Conservation (phyloP, 129 eudicot genomes). For the Apium graveolens region DNA sequence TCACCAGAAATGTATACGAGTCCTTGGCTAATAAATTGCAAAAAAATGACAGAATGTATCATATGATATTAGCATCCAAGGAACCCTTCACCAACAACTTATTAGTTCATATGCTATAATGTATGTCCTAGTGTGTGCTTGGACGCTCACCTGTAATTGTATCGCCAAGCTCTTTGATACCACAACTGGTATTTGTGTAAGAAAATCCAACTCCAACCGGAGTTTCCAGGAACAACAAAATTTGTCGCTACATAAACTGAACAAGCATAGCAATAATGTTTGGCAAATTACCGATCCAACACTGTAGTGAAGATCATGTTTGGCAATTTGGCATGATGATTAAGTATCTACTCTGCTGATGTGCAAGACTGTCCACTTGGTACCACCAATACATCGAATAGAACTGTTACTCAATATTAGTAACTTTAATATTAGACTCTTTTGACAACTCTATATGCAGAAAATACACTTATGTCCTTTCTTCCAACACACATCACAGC, state of each 20-base stretch:
- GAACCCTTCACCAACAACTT: background rate
- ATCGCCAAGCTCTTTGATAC: slow-evolving; percentile 67
- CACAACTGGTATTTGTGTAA: slow-evolving; percentile 64
- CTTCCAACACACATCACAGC: too few relatives aligned
- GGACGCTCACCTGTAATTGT: slow-evolving; percentile 41
- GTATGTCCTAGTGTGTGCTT: background rate
- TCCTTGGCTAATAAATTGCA: slow-evolving; percentile 46
- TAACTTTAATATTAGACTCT: too few relatives aligned
- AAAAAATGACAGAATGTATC: background rate
- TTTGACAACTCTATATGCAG: too few relatives aligned
- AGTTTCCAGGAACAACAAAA: slow-evolving; percentile 74
- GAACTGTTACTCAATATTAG: too few relatives aligned
- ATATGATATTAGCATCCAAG: background rate
- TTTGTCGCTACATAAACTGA: slow-evolving; percentile 50
- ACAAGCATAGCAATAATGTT: background rate
- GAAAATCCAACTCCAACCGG: slow-evolving; percentile 96
- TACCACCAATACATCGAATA: too few relatives aligned
- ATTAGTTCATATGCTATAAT: background rate
- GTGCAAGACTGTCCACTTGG: too few relatives aligned
- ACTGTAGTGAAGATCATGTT: background rate
- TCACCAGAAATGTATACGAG: slow-evolving; percentile 46
- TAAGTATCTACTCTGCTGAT: background rate
- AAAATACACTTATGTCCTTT: too few relatives aligned
- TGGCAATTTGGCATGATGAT: background rate
- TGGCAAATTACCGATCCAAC: background rate